These are phyloP conservation scores for Tetraselmis striata DNA, from an alignment of 139 green algal species.

Conservation along the genomic window DNA sequence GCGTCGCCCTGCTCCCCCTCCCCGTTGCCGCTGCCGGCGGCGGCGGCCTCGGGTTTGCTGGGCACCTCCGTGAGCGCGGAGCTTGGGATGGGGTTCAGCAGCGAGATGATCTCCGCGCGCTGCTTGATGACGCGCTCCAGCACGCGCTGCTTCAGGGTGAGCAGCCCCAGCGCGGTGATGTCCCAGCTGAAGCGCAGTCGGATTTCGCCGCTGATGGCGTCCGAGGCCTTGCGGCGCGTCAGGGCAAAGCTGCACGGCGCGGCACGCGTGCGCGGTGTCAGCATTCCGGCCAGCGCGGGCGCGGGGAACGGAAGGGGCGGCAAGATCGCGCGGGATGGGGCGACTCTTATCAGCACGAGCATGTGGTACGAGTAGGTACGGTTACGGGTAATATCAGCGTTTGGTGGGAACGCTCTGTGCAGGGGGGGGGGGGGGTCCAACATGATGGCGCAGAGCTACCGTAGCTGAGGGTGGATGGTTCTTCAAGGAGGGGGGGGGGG, in stretches of 20 bases:
- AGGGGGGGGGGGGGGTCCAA: no score
- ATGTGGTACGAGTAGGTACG: no score
- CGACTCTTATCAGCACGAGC: no score
- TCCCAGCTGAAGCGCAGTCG: slow-evolving; percentile 63
- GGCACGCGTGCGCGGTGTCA: neutral
- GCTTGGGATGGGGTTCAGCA: slow-evolving; percentile 24
- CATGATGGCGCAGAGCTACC: no score
- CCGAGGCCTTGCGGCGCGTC: slow-evolving; percentile 29
- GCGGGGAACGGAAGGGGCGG: no score
- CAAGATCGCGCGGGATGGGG: no score
- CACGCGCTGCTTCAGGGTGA: slow-evolving; percentile 56
- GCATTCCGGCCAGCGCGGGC: neutral
- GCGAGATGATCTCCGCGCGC: slow-evolving; percentile 59
- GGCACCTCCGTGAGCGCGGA: neutral
- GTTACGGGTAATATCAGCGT: no score
- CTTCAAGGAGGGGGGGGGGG: no score
- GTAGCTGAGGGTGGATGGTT: no score
- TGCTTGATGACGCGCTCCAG: slow-evolving; percentile 65
- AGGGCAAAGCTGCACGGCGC: slow-evolving; percentile 26
- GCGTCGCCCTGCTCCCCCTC: slow-evolving; percentile 10
- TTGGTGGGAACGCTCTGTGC: no score
- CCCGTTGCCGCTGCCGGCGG: neutral
- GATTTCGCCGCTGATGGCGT: slow-evolving; percentile 43
- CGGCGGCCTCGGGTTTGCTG: neutral
- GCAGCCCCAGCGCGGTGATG: slow-evolving; percentile 62